These are phyloP conservation scores for Sporisorium exsertum DNA, from an alignment of 1,284 basidiomycete species.

Conservation along the genomic window DNA sequence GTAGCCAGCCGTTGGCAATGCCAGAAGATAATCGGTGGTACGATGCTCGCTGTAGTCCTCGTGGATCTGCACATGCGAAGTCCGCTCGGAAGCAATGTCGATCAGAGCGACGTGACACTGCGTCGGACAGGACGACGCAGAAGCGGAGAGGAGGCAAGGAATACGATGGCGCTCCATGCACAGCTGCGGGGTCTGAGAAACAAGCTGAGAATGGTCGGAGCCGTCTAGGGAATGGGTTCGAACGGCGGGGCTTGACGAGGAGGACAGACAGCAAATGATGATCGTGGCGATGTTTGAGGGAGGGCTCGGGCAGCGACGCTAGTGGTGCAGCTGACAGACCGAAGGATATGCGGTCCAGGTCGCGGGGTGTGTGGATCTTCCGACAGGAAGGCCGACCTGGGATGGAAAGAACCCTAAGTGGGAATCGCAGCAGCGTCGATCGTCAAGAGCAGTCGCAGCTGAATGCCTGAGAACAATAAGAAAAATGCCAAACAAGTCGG, in stretches of 20 bases:
- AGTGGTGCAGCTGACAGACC: slow-evolving; percentile 24
- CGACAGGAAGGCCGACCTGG: background rate
- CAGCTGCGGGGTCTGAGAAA: slow-evolving; percentile 18
- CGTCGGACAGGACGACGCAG: slow-evolving; percentile 17
- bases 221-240: background rate
- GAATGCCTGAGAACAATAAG: background rate
- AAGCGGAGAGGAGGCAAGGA: background rate
- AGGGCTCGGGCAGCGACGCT: slow-evolving; percentile 35
- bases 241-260: background rate
- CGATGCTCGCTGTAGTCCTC: background rate
- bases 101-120: slow-evolving; percentile 21
- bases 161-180: background rate
- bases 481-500: slow-evolving; percentile 21
- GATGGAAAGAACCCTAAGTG: too few relatives aligned
- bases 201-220: background rate
- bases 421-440: background rate
- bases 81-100: slow-evolving; percentile 54
- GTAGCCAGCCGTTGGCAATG: background rate
- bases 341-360: slow-evolving; percentile 19
- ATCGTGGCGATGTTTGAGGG: background rate
- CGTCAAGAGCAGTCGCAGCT: background rate
- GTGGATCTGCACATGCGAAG: slow-evolving; percentile 23
- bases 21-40: slow-evolving; percentile 2
- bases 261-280: background rate
- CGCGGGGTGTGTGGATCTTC: slow-evolving; percentile 17